Conservation (phyloP, 2,329 filamentous ascomycete species). For the Cytospora piceae region DNA sequence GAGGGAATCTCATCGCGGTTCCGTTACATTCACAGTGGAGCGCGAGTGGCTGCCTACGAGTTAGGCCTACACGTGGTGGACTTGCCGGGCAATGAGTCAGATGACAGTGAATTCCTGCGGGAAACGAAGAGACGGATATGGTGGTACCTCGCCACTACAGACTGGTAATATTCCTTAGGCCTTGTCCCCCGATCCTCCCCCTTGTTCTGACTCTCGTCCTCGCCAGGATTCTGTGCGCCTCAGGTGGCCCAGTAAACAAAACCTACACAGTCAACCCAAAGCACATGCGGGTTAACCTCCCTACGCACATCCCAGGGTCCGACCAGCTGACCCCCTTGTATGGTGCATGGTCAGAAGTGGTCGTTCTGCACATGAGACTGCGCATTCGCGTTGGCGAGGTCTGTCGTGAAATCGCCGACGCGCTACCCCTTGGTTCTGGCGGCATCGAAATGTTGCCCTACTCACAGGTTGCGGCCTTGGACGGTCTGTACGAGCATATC, state of each 20-base stretch:
- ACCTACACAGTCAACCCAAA: constrained; percentile 44
- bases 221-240: constrained; percentile 43
- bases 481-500: constrained; percentile 33
- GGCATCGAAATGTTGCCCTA: constrained; percentile 33
- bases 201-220: neutral
- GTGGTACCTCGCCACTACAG: constrained; percentile 49
- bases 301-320: constrained; percentile 40
- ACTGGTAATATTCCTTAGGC: constrained; percentile 38
- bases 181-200: neutral
- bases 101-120: constrained; percentile 33
- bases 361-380: constrained; percentile 6
- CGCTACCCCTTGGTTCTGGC: constrained; percentile 24
- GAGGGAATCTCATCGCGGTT: constrained; percentile 43
- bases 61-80: constrained; percentile 47
- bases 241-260: constrained; percentile 41
- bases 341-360: constrained; percentile 18
- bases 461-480: constrained; percentile 31
- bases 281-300: constrained; percentile 45
- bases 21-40: constrained; percentile 38
- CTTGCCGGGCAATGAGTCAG: constrained; percentile 35
- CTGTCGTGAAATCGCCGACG: constrained; percentile 33
- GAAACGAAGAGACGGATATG: constrained; percentile 48
- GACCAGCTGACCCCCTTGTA: constrained; percentile 13
- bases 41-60: constrained; percentile 40
- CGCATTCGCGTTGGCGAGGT: constrained; percentile 34